Evolutionary conservation across 805 yeast species (phyloP), one percentile per base, ranked within the genome.

Genomic region (Myxozyma kluyveri): DNA sequence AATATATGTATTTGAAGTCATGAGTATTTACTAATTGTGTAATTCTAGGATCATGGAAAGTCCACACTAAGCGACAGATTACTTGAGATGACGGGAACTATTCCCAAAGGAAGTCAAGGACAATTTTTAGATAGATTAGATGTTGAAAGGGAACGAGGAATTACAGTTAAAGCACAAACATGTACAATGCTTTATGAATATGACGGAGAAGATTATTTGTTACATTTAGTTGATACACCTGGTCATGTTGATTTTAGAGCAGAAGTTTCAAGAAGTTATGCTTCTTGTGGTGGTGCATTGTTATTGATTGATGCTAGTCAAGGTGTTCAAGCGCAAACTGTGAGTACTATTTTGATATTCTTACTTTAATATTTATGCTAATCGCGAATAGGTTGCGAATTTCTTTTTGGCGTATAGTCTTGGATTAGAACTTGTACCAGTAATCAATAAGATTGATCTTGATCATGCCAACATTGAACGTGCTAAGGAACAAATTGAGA

Each of bases 281-380:
- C 97, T 1, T 86, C 96, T 0, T 93, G 97, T 72, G 95, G 90
- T 33, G 98, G 98, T 12, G 97, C 97, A 0, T 70, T 91, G 37
- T 68, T 91, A 37, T 69, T 91, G 21, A 95, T 91, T 1, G 99
- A 93, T 72, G 98, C 98, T 1, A 78, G 91, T 1, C 97, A 93
- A 65, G 98, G 98, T 46, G 89, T 91, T 2, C 97, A 89, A 67
- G 98, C 98, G 0, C 99, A 91, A 67, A 93, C 99, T 0, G 97
- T 52, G 33, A 4, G 52, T 38, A 41, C 21, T 17, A 17, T 14
- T 17, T 31, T 29, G 33, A 7, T 14, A 14, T 12, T 18, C 4
- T 5, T 17, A 12, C 29, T 2, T 44, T 19, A n/a, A 38, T 10
- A 31, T 22, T 3, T 14, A 22, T 9, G 17, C 22, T 19, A 33